These are phyloP conservation scores for Alternaria postmessia DNA, from an alignment of 2,329 filamentous ascomycete species.

Conservation along the genomic window DNA sequence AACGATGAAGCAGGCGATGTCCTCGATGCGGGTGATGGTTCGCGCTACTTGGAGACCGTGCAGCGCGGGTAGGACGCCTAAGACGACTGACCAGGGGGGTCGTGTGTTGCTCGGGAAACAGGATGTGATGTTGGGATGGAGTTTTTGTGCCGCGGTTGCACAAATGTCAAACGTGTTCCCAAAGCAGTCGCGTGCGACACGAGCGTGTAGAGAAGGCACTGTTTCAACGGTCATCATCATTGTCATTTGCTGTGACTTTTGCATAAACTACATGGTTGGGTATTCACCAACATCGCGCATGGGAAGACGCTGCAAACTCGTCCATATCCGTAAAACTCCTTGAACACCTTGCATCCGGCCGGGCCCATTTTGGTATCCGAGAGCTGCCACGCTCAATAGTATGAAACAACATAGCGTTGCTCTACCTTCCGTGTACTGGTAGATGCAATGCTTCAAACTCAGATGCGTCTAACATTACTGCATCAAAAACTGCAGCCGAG, in stretches of 20 bases:
- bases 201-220: conserved; percentile 1
- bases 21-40: conserved; percentile 42
- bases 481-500: conserved; percentile 34
- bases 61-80: conserved; percentile 31
- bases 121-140: conserved; percentile 26
- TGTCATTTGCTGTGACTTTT: conserved; percentile 39
- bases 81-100: conserved; percentile 14
- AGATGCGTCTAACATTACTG: conserved; percentile 49
- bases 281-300: conserved; percentile 25
- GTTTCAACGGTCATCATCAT: conserved; percentile 16
- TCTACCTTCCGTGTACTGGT: conserved; percentile 33
- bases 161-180: conserved; percentile 10
- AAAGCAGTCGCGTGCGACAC: conserved; percentile 14
- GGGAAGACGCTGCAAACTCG: conserved; percentile 41
- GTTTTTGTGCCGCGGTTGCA: conserved; percentile 22
- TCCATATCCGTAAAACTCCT: conserved; percentile 29
- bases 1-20: conserved; percentile 29
- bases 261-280: conserved; percentile 47
- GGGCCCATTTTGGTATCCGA: conserved; percentile 43
- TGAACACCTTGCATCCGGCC: conserved; percentile 44
- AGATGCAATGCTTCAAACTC: conserved; percentile 34
- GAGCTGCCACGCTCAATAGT: conserved; percentile 39
- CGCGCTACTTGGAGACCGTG: conserved; percentile 43
- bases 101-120: conserved; percentile 17
- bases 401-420: conserved; percentile 26